phyloP scores from a whole-genome alignment of 2,329 filamentous ascomycete species.

The Aureobasidium sp. region DNA sequence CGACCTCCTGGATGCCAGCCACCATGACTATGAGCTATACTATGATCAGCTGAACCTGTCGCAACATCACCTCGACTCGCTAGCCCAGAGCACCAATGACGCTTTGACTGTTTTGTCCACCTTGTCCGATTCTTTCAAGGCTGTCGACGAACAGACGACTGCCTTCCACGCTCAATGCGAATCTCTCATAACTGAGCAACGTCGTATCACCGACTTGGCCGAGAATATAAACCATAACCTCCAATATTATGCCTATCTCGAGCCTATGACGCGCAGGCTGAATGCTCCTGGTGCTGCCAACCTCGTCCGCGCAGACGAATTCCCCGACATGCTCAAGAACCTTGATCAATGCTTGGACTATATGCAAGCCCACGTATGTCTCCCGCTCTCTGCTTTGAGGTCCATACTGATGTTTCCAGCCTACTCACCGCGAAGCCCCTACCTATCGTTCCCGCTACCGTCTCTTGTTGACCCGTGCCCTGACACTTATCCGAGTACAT shows the following conservation, averaged over 20 bases:
- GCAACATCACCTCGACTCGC: constrained; percentile 70
- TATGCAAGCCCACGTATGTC: constrained; percentile 73
- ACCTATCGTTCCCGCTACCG: constrained; percentile 84
- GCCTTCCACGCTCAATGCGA: constrained; percentile 90
- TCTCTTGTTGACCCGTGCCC: constrained; percentile 63
- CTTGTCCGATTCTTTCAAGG: constrained; percentile 77
- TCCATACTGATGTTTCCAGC: constrained; percentile 40
- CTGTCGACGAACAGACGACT: constrained; percentile 85
- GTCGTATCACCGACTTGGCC: constrained; percentile 67
- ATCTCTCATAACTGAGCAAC: constrained; percentile 74
- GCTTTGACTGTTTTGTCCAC: constrained; percentile 69
- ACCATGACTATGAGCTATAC: constrained; percentile 76
- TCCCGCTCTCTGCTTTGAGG: not conserved
- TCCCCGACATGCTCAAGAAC: constrained; percentile 79
- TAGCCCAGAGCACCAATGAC: constrained; percentile 69
- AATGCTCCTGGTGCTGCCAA: constrained; percentile 87
- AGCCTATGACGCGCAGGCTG: constrained; percentile 79
- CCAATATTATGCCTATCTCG: constrained; percentile 91
- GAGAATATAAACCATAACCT: constrained; percentile 81
- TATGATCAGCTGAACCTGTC: constrained; percentile 74
- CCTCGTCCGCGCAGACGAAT: constrained; percentile 74
- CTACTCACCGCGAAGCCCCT: constrained; percentile 78
- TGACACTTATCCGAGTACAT: constrained; percentile 60
- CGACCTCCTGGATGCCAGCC: constrained; percentile 70
- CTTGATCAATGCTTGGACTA: constrained; percentile 88